Base-by-base conservation (phyloP, 1,139 yeast genomes). In the Taphrina confusa region DNA sequence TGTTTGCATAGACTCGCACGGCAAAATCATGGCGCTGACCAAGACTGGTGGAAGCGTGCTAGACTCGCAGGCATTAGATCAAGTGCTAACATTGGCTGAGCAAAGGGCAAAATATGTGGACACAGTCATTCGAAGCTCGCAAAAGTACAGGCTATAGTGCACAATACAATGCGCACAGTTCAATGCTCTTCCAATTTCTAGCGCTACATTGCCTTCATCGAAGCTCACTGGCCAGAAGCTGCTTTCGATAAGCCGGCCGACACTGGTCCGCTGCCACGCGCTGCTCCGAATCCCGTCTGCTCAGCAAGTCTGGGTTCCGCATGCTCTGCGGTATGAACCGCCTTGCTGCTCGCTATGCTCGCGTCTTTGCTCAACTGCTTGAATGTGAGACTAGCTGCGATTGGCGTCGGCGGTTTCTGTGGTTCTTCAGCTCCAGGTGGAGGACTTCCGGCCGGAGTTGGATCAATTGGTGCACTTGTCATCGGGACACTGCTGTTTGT, bases 41-140 rank as follows among this genome's bases (percentile, higher is more conserved):
- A 59, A 59, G 22, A n/a, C 57, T 4, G 62, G 62, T 16, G 62
- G 62, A 8, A 9, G 33, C 14, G 12, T 36, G 18, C 33, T 59
- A 11, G 45, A 46, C 16, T 20, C 27, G n/a, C 20, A 20, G 3
- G 16, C 31, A 8, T 16, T 59, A 16, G 39, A 59, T 12, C 33
- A 36, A 2, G 42, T 49, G n/a, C 49, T 59, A 14, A n/a, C 30
- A 9, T 16, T 52, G 9, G 37, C 50, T 18, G 52, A 45, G 12
- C 39, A 44, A 18, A 47, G 51, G 18, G 33, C 36, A 8, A 27
- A 42, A 25, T 16, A 23, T 18, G 5, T 54, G 16, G 58, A 54
- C 12, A 11, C 8, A 25, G 25, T 27, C 18, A 16, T 54, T 44
- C 22, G 31, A 25, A 31, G 40, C 25, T 16, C 44, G 3, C 40